Percentiles rank a stretch among this genome's conserved stretches.
These are phyloP conservation scores for thale cress (Arabidopsis thaliana) DNA, from an alignment of 345 rosid genomes.

Conservation along the genomic window TAIR10.1 NC_003075.7:15771501-15772000, in stretches of 20 bases:
- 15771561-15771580: constrained; percentile 27
- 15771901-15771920: constrained; percentile 81
- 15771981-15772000: constrained; percentile 76
- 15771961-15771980: constrained; percentile 70
- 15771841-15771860: constrained; percentile 93
- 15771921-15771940: constrained; percentile 54
- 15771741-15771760: constrained; percentile 88
- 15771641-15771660: constrained; percentile 89
- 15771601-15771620: constrained; percentile 93
- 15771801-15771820: constrained; percentile 34
- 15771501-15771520: constrained; percentile 31
- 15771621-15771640: constrained; percentile 92
- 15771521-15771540: constrained; percentile 13
- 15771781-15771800: constrained; percentile 35
- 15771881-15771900: constrained; percentile 97
- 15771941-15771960: constrained; percentile 60
- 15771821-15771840: constrained; percentile 77
- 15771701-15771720: constrained; percentile 81
- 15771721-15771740: constrained; percentile 96
- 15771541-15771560: constrained; percentile 19
- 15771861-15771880: constrained; percentile 97
- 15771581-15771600: constrained; percentile 75
- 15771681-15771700: constrained; percentile 73
- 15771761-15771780: constrained; percentile 19
- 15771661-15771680: constrained; percentile 78